phyloP scores from a whole-genome alignment of 2,329 filamentous ascomycete species.

The Alternaria sp. region DNA sequence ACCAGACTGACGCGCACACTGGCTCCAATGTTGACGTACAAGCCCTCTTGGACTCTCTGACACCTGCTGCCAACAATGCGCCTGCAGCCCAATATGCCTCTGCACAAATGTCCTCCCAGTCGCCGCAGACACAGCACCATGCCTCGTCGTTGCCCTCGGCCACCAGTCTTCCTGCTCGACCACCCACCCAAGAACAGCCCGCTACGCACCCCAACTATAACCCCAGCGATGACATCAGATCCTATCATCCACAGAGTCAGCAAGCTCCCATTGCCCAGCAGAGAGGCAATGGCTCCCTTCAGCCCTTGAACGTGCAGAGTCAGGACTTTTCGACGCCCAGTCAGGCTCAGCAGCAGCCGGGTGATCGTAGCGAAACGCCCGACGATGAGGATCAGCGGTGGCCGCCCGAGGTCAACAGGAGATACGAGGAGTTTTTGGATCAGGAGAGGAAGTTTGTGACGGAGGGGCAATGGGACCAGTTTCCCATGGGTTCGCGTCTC shows the following conservation, averaged over 20 bases:
- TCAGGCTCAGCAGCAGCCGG: constrained; percentile 36
- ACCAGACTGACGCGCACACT: constrained; percentile 33
- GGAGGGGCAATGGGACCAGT: constrained; percentile 81
- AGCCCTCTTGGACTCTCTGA: constrained; percentile 55
- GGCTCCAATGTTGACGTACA: constrained; percentile 53
- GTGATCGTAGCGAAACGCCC: constrained; percentile 33
- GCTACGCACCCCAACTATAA: constrained; percentile 57
- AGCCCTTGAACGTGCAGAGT: constrained; percentile 30
- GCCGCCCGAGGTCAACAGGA: constrained; percentile 66
- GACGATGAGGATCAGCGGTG: constrained; percentile 59
- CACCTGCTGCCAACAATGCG: constrained; percentile 41
- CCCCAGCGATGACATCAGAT: constrained; percentile 57
- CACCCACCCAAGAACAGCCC: constrained; percentile 57
- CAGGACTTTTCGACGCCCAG: constrained; percentile 27
- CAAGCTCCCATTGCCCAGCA: constrained; percentile 45
- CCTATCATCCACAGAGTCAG: constrained; percentile 57
- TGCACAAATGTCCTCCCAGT: constrained; percentile 37
- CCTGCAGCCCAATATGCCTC: constrained; percentile 43
- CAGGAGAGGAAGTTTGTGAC: constrained; percentile 78
- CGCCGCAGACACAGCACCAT: constrained; percentile 40
- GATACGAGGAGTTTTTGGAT: constrained; percentile 74
- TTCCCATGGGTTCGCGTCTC: constrained; percentile 76
- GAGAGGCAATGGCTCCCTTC: constrained; percentile 32
- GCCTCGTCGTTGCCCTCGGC: constrained; percentile 49
- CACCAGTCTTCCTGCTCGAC: constrained; percentile 54